phyloP scores from a whole-genome alignment of 768 basidiomycete genomes.

The Gymnopilus junonius region DNA sequence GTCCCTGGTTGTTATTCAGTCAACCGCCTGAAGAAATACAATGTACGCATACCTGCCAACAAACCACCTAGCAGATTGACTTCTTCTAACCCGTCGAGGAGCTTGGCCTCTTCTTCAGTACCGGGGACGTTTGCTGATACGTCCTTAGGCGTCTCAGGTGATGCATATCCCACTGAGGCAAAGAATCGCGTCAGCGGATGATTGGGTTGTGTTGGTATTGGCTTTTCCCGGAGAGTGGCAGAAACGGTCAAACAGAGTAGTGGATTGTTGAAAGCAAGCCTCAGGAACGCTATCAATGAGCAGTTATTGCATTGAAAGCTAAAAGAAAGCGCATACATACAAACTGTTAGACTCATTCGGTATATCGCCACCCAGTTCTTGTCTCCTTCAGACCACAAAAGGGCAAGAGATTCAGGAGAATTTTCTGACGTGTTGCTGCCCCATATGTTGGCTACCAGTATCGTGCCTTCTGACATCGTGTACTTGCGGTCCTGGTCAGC shows the following conservation, averaged over 20 bases:
- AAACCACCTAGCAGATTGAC: slow-evolving; percentile 64
- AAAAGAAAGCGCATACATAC: slow-evolving; percentile 50
- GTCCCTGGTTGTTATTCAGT: slow-evolving; percentile 40
- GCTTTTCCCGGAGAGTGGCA: slow-evolving; percentile 85
- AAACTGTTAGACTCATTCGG: slow-evolving; percentile 74
- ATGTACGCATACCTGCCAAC: slow-evolving; percentile 50
- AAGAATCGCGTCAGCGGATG: slow-evolving; percentile 50
- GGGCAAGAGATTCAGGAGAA: slow-evolving; percentile 59
- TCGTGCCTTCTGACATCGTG: slow-evolving; percentile 75
- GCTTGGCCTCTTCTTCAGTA: slow-evolving; percentile 53
- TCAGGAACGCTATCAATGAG: slow-evolving; percentile 63
- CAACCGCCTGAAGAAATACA: not conserved
- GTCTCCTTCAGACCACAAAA: slow-evolving; percentile 67
- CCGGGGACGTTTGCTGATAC: slow-evolving; percentile 31
- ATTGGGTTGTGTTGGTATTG: slow-evolving; percentile 47
- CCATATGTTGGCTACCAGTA: slow-evolving; percentile 76
- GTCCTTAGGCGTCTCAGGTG: slow-evolving; percentile 36
- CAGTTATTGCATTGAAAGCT: slow-evolving; percentile 7
- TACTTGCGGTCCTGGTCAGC: slow-evolving; percentile 78
- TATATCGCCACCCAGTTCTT: slow-evolving; percentile 82
- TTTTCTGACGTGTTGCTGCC: slow-evolving; percentile 57
- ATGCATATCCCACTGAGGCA: slow-evolving; percentile 37
- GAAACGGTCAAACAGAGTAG: slow-evolving; percentile 85
- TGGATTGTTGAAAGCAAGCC: slow-evolving; percentile 71
- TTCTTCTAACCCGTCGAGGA: slow-evolving; percentile 56